Conservation (phyloP, 805 yeast species). For the Lachancea fermentati region DNA sequence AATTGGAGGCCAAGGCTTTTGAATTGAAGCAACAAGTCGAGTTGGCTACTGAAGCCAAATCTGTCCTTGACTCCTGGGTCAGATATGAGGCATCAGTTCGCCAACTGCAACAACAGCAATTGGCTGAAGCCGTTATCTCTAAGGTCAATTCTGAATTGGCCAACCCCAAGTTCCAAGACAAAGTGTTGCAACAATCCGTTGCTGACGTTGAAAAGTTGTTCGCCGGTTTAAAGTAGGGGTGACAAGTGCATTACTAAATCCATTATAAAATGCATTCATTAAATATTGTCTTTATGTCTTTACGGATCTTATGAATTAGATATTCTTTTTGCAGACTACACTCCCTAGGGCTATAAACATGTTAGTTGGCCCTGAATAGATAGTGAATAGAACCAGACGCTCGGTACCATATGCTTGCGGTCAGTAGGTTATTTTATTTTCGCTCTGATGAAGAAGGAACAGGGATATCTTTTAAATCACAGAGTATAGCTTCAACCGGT, state of each 20-base stretch:
- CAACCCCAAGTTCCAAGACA: conserved; percentile 90
- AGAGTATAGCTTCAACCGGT: conserved; percentile 5
- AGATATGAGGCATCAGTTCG: conserved; percentile 96
- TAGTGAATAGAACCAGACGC: no score
- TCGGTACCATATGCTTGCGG: no score
- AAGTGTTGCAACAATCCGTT: conserved; percentile 83
- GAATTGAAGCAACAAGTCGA: conserved; percentile 89
- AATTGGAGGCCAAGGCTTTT: conserved; percentile 89
- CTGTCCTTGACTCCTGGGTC: conserved; percentile 97
- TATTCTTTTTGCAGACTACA: conserved; percentile 14
- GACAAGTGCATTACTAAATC: not conserved
- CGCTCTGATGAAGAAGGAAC: conserved; percentile 22
- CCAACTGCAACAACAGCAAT: conserved; percentile 91
- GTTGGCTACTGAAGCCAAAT: conserved; percentile 83
- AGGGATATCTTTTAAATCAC: conserved; percentile 25
- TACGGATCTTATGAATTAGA: conserved; percentile 17
- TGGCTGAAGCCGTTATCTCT: conserved; percentile 77
- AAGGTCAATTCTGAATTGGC: conserved; percentile 81
- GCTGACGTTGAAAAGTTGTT: conserved; percentile 87
- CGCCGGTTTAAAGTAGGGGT: conserved; percentile 34
- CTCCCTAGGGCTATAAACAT: not conserved
- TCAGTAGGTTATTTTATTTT: no score
- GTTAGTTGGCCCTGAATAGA: no score
- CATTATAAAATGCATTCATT: not conserved
- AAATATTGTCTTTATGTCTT: not conserved